phyloP scores from a whole-genome alignment of 768 basidiomycete species.

The Pulveroboletus sp. region DNA sequence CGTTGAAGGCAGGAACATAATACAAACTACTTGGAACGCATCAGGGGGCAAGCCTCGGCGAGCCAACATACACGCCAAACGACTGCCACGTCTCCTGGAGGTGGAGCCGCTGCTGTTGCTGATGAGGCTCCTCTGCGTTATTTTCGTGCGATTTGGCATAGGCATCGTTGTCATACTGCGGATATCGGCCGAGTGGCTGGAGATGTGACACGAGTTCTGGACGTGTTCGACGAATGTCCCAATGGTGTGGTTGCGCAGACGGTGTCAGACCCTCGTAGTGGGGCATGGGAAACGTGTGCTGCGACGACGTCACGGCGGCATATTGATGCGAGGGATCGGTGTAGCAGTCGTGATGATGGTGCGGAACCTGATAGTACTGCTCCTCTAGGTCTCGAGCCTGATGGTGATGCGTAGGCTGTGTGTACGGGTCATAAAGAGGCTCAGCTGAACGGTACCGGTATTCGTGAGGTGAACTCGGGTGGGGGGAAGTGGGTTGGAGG shows the following conservation, averaged over 20 bases:
- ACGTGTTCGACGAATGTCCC: constrained; percentile 9
- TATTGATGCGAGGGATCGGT: constrained; percentile 8
- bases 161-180: constrained; percentile 3
- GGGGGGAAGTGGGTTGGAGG: constrained; percentile 12
- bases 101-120: constrained; percentile 14
- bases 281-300: background rate
- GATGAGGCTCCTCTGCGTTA: constrained; percentile 6
- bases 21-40: background rate
- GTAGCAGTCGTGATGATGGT: too few species aligned
- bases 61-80: constrained; percentile 55
- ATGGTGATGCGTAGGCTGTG: constrained; percentile 8
- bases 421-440: constrained; percentile 15
- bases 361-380: constrained; percentile 22
- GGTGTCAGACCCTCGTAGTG: constrained; percentile 10
- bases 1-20: background rate
- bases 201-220: background rate
- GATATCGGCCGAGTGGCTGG: background rate
- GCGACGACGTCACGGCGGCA: constrained; percentile 1
- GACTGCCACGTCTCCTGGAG: constrained; percentile 61
- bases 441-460: constrained; percentile 12
- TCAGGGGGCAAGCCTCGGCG: constrained; percentile 5
- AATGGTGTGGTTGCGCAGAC: constrained; percentile 8
- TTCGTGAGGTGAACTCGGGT: constrained; percentile 15
- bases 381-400: constrained; percentile 14
- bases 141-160: background rate